A percentile compares a stretch with the other conserved stretches of the same genome.
Conservation (phyloP, 208 protist genomes). For the Trypanosoma cruzi region DNA sequence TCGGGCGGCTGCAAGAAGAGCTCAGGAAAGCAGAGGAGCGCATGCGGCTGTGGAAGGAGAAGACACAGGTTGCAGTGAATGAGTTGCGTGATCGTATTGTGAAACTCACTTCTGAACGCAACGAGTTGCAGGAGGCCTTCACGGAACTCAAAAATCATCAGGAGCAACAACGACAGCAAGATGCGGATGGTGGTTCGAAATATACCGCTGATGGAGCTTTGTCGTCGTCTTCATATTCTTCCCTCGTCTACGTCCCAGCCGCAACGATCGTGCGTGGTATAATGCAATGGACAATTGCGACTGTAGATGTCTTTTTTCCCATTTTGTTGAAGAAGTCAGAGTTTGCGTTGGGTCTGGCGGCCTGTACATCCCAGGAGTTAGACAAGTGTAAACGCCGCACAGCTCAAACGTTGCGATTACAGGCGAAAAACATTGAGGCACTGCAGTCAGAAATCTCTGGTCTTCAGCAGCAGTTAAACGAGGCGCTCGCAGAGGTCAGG, state of each 20-base stretch:
- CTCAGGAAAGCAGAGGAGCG: slow-evolving; percentile 59
- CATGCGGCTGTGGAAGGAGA: slow-evolving; percentile 71
- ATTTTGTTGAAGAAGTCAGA: slow-evolving; percentile 16
- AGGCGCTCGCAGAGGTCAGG: slow-evolving; percentile 28
- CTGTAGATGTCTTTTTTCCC: background rate
- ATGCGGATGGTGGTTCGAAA: background rate
- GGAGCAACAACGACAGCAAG: background rate
- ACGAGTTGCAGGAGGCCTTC: slow-evolving; percentile 21
- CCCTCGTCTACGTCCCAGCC: background rate
- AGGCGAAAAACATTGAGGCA: slow-evolving; percentile 54
- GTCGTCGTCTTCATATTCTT: background rate
- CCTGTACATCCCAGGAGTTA: slow-evolving; percentile 13
- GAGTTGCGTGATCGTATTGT: slow-evolving; percentile 63
- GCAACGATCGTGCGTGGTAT: background rate
- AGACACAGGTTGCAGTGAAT: slow-evolving; percentile 76
- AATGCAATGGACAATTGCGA: slow-evolving; percentile 5
- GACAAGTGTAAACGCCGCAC: slow-evolving; percentile 47
- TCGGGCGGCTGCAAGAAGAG: slow-evolving; percentile 44
- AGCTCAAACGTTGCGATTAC: slow-evolving; percentile 43
- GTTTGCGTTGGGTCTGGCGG: slow-evolving; percentile 11
- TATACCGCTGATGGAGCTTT: background rate
- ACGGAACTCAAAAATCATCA: background rate
- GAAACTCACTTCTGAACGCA: slow-evolving; percentile 45
- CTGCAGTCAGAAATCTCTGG: slow-evolving; percentile 52
- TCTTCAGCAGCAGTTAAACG: slow-evolving; percentile 36